Percentiles rank a stretch among this genome's conserved stretches.
phyloP scores from a whole-genome alignment of 1,284 basidiomycete genomes.

The Melampsora larici-populina region DNA sequence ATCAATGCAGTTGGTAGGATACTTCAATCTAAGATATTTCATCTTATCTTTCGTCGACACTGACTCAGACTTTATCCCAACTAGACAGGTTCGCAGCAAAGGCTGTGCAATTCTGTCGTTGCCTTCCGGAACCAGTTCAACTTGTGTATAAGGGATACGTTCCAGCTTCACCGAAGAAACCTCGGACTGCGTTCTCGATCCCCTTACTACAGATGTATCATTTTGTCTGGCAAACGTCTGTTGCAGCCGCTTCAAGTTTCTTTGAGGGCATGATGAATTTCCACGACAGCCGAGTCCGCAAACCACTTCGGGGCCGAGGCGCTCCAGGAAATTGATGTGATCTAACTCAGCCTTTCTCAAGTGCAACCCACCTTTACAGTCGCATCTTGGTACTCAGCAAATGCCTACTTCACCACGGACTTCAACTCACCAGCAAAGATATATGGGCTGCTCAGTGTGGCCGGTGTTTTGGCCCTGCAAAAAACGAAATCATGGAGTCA shows the following conservation, averaged over 20 bases:
- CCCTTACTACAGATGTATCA: slow-evolving; percentile 10
- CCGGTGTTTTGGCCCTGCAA: slow-evolving; percentile 3
- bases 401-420: background rate
- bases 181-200: background rate
- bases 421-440: background rate
- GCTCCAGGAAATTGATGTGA: background rate
- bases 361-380: background rate
- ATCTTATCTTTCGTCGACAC: too few relatives aligned
- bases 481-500: background rate
- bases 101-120: slow-evolving; percentile 2
- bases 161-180: background rate
- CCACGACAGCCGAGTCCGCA: background rate
- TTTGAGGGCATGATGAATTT: background rate
- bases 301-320: background rate
- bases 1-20: too few relatives aligned
- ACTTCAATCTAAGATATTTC: background rate
- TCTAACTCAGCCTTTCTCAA: background rate
- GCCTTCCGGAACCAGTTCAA: slow-evolving; percentile 3
- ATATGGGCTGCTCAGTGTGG: background rate
- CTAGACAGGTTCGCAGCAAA: background rate
- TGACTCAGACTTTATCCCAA: too few relatives aligned
- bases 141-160: slow-evolving; percentile 11
- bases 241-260: background rate
- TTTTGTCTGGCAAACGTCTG: slow-evolving; percentile 1
- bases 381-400: background rate